A percentile compares a stretch with the other conserved stretches of the same genome.
These are phyloP conservation scores for Claviceps fusiformis DNA, from an alignment of 2,329 filamentous ascomycete species.

Conservation along the genomic window DNA sequence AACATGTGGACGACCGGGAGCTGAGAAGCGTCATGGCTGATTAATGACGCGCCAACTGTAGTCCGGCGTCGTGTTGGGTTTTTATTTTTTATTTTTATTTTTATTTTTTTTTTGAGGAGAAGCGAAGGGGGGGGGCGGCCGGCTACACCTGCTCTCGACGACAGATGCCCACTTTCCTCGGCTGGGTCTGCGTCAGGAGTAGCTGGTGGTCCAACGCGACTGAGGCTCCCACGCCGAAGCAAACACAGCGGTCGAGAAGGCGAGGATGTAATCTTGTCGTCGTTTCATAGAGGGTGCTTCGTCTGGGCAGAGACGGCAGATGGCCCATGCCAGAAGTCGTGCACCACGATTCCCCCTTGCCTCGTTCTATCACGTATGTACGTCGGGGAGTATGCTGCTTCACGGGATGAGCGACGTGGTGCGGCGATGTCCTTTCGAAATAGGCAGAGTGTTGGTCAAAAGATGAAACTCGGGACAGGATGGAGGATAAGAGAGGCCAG, in stretches of 20 bases:
- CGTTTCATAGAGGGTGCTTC: slow-evolving; percentile 14
- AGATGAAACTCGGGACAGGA: no score
- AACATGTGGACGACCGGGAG: slow-evolving; percentile 10
- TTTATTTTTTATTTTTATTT: no score
- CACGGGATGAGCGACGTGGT: neutral
- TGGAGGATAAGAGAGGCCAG: neutral
- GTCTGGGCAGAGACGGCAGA: slow-evolving; percentile 9
- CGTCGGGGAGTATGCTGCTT: neutral
- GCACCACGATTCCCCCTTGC: neutral
- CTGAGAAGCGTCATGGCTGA: slow-evolving; percentile 17
- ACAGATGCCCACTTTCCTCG: slow-evolving; percentile 7
- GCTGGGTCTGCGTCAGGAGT: slow-evolving; percentile 4
- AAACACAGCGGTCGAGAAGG: slow-evolving; percentile 7
- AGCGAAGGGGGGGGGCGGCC: no score
- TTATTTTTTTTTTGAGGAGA: neutral
- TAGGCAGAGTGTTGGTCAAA: neutral
- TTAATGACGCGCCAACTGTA: slow-evolving; percentile 9
- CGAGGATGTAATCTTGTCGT: slow-evolving; percentile 9
- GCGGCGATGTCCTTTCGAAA: neutral
- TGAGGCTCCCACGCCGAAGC: slow-evolving; percentile 5
- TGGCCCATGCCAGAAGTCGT: slow-evolving; percentile 4
- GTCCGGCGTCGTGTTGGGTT: slow-evolving; percentile 8
- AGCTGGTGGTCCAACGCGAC: slow-evolving; percentile 3
- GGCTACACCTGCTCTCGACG: slow-evolving; percentile 1
- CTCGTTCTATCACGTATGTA: neutral